Evolutionary conservation across 2,329 filamentous ascomycete genomes (phyloP).

Genomic region (Fusarium zealandicum): DNA sequence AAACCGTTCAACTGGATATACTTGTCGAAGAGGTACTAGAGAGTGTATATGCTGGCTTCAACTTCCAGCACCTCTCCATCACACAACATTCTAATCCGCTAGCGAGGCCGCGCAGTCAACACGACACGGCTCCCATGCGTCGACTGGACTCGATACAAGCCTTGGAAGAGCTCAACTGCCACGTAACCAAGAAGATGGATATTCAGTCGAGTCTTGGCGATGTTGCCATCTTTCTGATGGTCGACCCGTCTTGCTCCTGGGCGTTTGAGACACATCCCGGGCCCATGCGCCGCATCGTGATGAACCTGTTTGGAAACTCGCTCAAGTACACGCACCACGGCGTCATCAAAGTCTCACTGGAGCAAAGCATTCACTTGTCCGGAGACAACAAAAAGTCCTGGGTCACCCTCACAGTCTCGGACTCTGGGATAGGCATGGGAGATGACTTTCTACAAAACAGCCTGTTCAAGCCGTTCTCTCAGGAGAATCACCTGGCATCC

Average conservation of each 20-base stretch:
- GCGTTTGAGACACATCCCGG: slow-evolving; percentile 62
- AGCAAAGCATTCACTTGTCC: slow-evolving; percentile 21
- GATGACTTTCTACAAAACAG: slow-evolving; percentile 66
- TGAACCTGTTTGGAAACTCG: slow-evolving; percentile 69
- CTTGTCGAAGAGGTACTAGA: slow-evolving; percentile 57
- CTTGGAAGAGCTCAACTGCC: slow-evolving; percentile 31
- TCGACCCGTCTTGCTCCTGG: slow-evolving; percentile 58
- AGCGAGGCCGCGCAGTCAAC: background rate
- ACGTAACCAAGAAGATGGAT: background rate
- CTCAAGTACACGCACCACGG: slow-evolving; percentile 63
- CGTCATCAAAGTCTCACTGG: slow-evolving; percentile 42
- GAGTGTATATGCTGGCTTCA: slow-evolving; percentile 55
- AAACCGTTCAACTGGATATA: slow-evolving; percentile 47
- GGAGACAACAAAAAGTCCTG: slow-evolving; percentile 8
- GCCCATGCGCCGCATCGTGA: slow-evolving; percentile 59
- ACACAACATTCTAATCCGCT: slow-evolving; percentile 22
- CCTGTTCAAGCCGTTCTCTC: slow-evolving; percentile 69
- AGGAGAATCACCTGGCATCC: slow-evolving; percentile 66
- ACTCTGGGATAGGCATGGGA: slow-evolving; percentile 72
- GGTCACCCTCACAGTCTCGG: slow-evolving; percentile 58
- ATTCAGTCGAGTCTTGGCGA: slow-evolving; percentile 28
- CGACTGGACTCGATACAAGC: slow-evolving; percentile 53
- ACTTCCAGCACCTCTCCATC: slow-evolving; percentile 45
- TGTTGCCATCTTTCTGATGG: slow-evolving; percentile 41
- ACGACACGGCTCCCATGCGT: slow-evolving; percentile 29